Percentiles rank a stretch among this genome's conserved stretches.
Conservation (phyloP, 768 basidiomycete genomes). For the Lyophyllum atratum region DNA sequence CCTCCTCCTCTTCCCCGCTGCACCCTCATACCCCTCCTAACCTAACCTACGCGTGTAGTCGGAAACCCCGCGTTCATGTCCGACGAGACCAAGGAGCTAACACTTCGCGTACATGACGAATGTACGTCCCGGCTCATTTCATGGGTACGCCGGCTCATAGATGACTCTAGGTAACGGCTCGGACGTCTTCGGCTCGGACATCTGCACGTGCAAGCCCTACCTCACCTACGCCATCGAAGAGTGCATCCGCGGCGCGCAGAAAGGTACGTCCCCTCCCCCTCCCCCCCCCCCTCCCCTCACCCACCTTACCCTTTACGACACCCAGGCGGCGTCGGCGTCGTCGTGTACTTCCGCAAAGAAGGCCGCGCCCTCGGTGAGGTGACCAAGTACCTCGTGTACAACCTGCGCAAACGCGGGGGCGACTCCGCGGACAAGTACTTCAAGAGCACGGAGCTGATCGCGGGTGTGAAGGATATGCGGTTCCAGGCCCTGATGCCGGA, state of each 20-base stretch:
- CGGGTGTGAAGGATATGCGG: slow-evolving; percentile 96
- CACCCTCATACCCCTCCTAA: neutral
- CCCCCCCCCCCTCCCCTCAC: neutral
- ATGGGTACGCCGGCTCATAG: neutral
- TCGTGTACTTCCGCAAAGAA: slow-evolving; percentile 94
- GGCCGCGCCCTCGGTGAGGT: slow-evolving; percentile 93
- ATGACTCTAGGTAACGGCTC: slow-evolving; percentile 76
- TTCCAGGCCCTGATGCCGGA: slow-evolving; percentile 96
- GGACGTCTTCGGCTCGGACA: slow-evolving; percentile 94
- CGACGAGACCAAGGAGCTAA: slow-evolving; percentile 78
- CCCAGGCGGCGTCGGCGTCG: slow-evolving; percentile 86
- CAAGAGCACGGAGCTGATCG: slow-evolving; percentile 89
- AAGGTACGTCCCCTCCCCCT: slow-evolving; percentile 20
- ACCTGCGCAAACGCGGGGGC: slow-evolving; percentile 91
- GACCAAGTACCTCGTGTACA: slow-evolving; percentile 95
- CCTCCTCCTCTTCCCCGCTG: no score
- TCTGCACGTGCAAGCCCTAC: slow-evolving; percentile 93
- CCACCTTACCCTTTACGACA: neutral
- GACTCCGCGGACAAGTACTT: slow-evolving; percentile 95
- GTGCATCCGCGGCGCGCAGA: slow-evolving; percentile 74
- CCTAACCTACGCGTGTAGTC: slow-evolving; percentile 42
- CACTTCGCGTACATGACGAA: slow-evolving; percentile 91
- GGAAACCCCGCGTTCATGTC: slow-evolving; percentile 80
- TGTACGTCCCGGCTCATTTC: slow-evolving; percentile 45
- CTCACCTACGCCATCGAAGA: slow-evolving; percentile 92